Evolutionary conservation across 805 yeast species (phyloP).

Genomic region (Kluyveromyces starmeri): DNA sequence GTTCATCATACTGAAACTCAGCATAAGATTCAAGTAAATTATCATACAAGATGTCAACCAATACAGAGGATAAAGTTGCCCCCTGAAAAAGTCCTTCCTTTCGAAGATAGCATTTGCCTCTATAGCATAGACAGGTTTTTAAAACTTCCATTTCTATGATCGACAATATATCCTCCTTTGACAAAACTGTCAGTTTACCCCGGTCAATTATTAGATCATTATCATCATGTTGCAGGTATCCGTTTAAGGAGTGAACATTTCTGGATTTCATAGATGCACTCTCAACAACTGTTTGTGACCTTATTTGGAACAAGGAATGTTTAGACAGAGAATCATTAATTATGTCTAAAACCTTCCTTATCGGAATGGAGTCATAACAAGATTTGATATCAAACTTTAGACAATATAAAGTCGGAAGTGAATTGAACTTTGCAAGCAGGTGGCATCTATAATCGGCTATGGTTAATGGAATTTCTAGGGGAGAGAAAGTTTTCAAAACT

Average conservation of each 20-base stretch:
- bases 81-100: slow-evolving; percentile 80
- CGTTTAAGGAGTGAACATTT: slow-evolving; percentile 16
- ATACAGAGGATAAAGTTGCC: slow-evolving; percentile 58
- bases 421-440: slow-evolving; percentile 9
- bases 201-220: slow-evolving; percentile 26
- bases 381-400: slow-evolving; percentile 68
- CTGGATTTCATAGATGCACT: slow-evolving; percentile 13
- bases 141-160: slow-evolving; percentile 45
- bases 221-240: slow-evolving; percentile 7
- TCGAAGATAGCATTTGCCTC: slow-evolving; percentile 35
- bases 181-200: slow-evolving; percentile 30
- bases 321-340: slow-evolving; percentile 16
- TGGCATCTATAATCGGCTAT: slow-evolving; percentile 32
- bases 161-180: slow-evolving; percentile 36
- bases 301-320: slow-evolving; percentile 25
- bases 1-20: slow-evolving; percentile 22
- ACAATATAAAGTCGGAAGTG: slow-evolving; percentile 35
- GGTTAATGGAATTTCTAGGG: slow-evolving; percentile 35
- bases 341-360: slow-evolving; percentile 31
- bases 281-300: slow-evolving; percentile 15
- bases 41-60: slow-evolving; percentile 70
- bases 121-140: slow-evolving; percentile 38
- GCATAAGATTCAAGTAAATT: slow-evolving; percentile 36
- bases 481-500: slow-evolving; percentile 34
- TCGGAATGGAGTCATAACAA: slow-evolving; percentile 70